Evolutionary conservation across 2,329 filamentous ascomycete species (phyloP), one percentile per base, ranked within the genome.

Genomic region (Ploettnerulaceae sp.): DNA sequence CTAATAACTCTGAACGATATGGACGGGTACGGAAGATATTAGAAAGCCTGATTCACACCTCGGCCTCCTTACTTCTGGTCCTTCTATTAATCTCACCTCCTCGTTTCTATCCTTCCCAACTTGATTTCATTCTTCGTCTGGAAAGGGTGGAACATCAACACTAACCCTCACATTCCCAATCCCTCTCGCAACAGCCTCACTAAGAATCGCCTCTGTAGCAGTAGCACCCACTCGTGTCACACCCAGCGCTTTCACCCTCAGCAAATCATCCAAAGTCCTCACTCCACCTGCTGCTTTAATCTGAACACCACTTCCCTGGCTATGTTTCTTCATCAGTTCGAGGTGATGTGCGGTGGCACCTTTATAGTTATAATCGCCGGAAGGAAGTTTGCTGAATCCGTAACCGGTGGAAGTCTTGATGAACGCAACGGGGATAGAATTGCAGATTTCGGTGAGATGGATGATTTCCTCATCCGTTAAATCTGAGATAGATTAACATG

Each of bases 341-440:
- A 82, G 57, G 54, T 77, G 69, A 17, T 59, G 59, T 7, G 73
- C 60, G 0, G 75, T 80, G 0, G 76, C 75, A 0, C 76, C 77
- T 9, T 67, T 66, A 59, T 77, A 80, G 6, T 66, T 69, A 51
- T 79, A 81, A 34, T 65, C 59, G 0, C 75, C 76, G 48, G 71
- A 66, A 0, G 59, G 28, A 58, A 73, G 71, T 62, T 80, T 81
- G 11, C 79, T 74, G 33, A 81, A 80, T 0, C 76, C 77, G 53
- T 79, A 81, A 0, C 78, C 77, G 0, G 77, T 79, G 1, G 74
- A 77, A 0, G 78, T 81, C 66, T 81, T 81, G 53, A 81, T 70
- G 47, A 79, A 82, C 0, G 71, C 76, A 0, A 81, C 77, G 0
- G 62, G 63, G 0, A 76, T 26, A 0, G 66, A 58, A 0, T 71